These are phyloP conservation scores for Russula sp. DNA, from an alignment of 768 basidiomycete species.

Conservation along the genomic window DNA sequence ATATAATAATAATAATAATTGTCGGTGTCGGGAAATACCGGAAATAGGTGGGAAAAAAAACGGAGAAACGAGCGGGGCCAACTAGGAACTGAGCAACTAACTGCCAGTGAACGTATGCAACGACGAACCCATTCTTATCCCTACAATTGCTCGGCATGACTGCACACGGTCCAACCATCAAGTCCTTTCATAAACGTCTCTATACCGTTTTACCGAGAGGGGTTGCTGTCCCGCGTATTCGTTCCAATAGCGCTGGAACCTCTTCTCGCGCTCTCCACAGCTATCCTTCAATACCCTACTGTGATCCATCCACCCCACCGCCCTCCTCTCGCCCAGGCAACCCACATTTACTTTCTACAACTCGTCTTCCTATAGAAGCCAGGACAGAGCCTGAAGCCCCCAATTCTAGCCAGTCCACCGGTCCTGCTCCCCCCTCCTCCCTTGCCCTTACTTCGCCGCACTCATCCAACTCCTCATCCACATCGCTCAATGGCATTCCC, in stretches of 20 bases:
- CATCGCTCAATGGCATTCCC: constrained; percentile 36
- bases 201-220: constrained; percentile 45
- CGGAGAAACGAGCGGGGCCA: not conserved
- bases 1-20: too few species aligned
- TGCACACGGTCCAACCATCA: constrained; percentile 44
- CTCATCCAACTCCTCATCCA: constrained; percentile 36
- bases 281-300: constrained; percentile 40
- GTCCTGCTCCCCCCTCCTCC: constrained; percentile 40
- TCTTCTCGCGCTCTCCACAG: constrained; percentile 47
- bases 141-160: constrained; percentile 34
- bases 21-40: not conserved
- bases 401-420: constrained; percentile 33
- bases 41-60: not conserved
- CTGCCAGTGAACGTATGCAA: not conserved
- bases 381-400: constrained; percentile 45
- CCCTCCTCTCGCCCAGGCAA: constrained; percentile 43
- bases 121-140: not conserved
- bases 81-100: not conserved
- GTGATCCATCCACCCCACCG: constrained; percentile 41
- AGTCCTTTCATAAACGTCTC: constrained; percentile 52
- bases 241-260: constrained; percentile 44
- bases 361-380: constrained; percentile 48
- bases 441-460: constrained; percentile 48
- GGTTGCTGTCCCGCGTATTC: constrained; percentile 39
- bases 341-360: constrained; percentile 41